Evolutionary conservation across 441 rosid genomes (phyloP), one percentile per base, ranked within the genome.

Genomic region (Croton laevigatus): DNA sequence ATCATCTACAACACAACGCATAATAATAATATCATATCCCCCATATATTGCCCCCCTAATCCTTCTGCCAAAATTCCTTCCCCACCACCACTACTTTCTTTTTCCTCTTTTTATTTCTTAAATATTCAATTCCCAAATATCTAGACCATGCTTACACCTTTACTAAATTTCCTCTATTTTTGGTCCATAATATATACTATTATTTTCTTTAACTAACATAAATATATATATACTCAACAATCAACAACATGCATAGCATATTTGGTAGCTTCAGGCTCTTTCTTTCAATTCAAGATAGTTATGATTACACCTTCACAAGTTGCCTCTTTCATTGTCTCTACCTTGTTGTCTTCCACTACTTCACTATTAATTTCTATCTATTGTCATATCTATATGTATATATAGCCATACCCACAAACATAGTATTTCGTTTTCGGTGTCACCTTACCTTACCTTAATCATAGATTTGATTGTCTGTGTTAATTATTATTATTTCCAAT

Each of bases 41-140:
- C n/a, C 32, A 27, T 27, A 27, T 52, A 52, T 79, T 91, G 93
- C 95, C 83, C 82, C 85, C 84, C 80, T 84, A 86, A 90, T 86
- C 83, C 72, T 82, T 57, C 91, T 89, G 95, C 86, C 84, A 79
- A 67, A 64, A 60, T 65, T 75, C 77, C 59, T 66, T 45, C 32
- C 66, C 57, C 57, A 51, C 55, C 57, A 51, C 55, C 55, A 40
- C 44, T 32, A 40, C 44, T 32, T 48, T 4, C 59, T 67, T 40
- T 46, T 7, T 14, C 34, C 73, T 71, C 78, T 78, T 70, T 65
- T 32, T 74, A 61, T 77, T 81, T 38, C 42, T 38, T 83, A 71
- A 53, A 58, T 52, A 38, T 67, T 6, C 69, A 57, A 77, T 76
- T 74, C 80, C 62, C 80, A 51, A 78, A 75, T 62, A 27, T 73